Evolutionary conservation across 176 grass and related monocot genomes (phyloP).

Genomic region (Microstegium vimineum): DNA sequence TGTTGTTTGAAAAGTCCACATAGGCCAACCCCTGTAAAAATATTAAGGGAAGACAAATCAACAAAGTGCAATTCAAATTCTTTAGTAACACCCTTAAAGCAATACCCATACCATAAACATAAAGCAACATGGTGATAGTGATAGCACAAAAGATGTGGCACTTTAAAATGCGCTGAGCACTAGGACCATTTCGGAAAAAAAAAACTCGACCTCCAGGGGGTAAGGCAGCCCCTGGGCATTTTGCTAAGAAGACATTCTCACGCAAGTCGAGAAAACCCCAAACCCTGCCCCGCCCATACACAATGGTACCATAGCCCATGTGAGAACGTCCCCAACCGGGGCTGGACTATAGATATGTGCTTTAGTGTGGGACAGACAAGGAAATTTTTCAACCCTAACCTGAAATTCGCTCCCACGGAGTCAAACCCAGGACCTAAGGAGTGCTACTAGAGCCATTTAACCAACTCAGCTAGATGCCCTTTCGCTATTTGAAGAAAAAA

Average conservation of each 20-base stretch:
- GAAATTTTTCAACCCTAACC: background rate
- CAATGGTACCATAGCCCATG: background rate
- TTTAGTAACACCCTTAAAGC: constrained; percentile 5
- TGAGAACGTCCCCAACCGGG: background rate
- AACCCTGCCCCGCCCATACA: too few species aligned
- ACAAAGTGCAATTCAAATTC: background rate
- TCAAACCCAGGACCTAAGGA: too few species aligned
- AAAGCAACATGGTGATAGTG: background rate
- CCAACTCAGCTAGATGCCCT: background rate
- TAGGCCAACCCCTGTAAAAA: constrained; percentile 81
- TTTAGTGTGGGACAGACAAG: background rate
- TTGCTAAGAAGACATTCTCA: background rate
- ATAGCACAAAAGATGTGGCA: background rate
- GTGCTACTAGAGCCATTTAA: background rate
- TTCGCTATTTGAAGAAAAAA: background rate
- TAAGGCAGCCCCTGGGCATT: background rate
- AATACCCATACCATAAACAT: background rate
- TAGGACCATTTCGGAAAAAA: background rate
- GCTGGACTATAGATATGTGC: background rate
- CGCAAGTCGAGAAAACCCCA: background rate
- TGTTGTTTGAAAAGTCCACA: constrained; percentile 84
- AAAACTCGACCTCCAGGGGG: background rate
- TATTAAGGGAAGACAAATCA: constrained; percentile 15
- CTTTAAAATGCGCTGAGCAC: background rate
- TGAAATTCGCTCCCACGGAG: background rate